Percentiles rank a stretch among this genome's conserved stretches.
These are phyloP conservation scores for Bathelium albidoporum DNA, from an alignment of 495 filamentous ascomycete species.

Conservation along the genomic window DNA sequence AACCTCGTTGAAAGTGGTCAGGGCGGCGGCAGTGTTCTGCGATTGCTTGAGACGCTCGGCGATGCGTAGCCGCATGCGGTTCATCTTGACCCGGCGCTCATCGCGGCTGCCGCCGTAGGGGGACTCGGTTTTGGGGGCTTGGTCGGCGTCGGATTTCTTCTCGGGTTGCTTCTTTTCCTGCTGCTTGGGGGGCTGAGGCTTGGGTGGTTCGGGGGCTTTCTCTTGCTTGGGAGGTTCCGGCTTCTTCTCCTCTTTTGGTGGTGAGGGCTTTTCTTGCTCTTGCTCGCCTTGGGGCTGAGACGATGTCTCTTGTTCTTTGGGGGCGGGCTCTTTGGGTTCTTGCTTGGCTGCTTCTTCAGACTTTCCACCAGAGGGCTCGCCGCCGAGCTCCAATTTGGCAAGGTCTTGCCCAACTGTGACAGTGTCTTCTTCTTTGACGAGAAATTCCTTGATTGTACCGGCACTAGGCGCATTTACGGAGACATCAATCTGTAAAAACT, in stretches of 20 bases:
- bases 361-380: constrained; percentile 43
- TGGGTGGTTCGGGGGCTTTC: constrained; percentile 27
- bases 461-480: constrained; percentile 89
- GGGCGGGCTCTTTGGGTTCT: constrained; percentile 51
- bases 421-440: constrained; percentile 91
- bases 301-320: constrained; percentile 45
- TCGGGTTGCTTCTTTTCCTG: constrained; percentile 37
- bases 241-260: constrained; percentile 33
- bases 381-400: constrained; percentile 70
- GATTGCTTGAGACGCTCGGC: constrained; percentile 97
- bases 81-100: constrained; percentile 96
- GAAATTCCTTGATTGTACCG: constrained; percentile 81
- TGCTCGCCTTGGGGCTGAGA: constrained; percentile 40
- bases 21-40: constrained; percentile 93
- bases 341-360: constrained; percentile 40
- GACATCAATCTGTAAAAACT: constrained; percentile 68
- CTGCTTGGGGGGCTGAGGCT: constrained; percentile 33
- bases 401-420: constrained; percentile 91
- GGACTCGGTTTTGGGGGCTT: neutral
- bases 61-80: constrained; percentile 95
- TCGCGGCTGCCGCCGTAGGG: constrained; percentile 60
- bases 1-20: constrained; percentile 99
- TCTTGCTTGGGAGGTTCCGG: constrained; percentile 32
- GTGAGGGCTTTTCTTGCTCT: constrained; percentile 27
- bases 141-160: constrained; percentile 13